Evolutionary conservation across 805 yeast species (phyloP).

Genomic region (Saturnispora gosingensis): DNA sequence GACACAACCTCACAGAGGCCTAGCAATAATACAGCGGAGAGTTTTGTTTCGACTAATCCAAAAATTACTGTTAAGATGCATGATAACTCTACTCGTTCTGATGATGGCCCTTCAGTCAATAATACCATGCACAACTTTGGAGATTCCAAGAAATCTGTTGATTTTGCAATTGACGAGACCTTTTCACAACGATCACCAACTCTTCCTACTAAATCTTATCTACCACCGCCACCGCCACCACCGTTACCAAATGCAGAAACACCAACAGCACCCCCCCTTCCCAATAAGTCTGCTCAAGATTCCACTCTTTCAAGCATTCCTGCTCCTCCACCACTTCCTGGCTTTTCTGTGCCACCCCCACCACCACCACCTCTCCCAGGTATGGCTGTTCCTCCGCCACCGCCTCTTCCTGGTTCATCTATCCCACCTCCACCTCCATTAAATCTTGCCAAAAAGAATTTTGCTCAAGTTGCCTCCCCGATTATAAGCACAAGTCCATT

Average conservation of each 20-base stretch:
- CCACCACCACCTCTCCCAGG: conserved; percentile 27
- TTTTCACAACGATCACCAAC: neutral
- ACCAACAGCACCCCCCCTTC: conserved; percentile 18
- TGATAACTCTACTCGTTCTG: neutral
- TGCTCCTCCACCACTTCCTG: conserved; percentile 26
- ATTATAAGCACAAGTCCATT: conserved; percentile 27
- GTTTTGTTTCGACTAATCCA: neutral
- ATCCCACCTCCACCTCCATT: conserved; percentile 27
- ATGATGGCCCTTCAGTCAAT: too few species aligned
- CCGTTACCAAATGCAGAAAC: conserved; percentile 18
- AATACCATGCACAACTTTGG: too few species aligned
- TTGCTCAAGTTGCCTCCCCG: conserved; percentile 15
- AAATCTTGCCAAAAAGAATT: conserved; percentile 12
- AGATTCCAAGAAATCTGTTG: too few species aligned
- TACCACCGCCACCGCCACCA: conserved; percentile 1
- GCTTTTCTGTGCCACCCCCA: conserved; percentile 13
- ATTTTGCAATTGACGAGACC: too few species aligned
- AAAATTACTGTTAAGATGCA: neutral
- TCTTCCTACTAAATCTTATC: neutral
- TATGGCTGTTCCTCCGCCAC: conserved; percentile 22
- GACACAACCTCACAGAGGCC: neutral
- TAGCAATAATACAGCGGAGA: neutral
- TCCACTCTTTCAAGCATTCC: conserved; percentile 21
- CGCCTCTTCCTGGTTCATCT: conserved; percentile 25
- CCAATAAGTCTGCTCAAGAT: conserved; percentile 9